Conservation (phyloP, 2,329 filamentous ascomycete species). For the Fusarium kyushuense region DNA sequence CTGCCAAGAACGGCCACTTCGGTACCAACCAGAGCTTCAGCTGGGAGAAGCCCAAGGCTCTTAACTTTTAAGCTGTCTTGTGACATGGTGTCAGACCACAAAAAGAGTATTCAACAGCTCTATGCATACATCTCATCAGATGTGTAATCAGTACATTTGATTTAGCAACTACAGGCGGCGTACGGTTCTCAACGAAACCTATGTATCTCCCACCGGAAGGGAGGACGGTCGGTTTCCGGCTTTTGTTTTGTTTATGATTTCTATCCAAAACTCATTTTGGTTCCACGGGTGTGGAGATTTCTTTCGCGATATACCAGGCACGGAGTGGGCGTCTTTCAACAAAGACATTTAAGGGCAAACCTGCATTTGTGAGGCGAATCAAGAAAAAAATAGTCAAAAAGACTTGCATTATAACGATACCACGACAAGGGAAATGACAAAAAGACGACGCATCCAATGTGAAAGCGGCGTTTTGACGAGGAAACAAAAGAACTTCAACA, state of each 20-base stretch:
- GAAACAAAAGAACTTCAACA: constrained; percentile 63
- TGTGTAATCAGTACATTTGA: constrained; percentile 56
- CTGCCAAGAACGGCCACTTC: constrained; percentile 99
- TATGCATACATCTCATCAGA: constrained; percentile 52
- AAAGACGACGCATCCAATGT: constrained; percentile 50
- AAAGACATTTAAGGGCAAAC: constrained; percentile 56
- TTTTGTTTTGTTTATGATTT: constrained; percentile 50
- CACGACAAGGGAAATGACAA: constrained; percentile 50
- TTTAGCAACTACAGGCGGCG: constrained; percentile 55
- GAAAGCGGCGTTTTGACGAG: constrained; percentile 57
- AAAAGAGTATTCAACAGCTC: constrained; percentile 59
- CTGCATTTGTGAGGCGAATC: constrained; percentile 56
- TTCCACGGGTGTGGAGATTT: constrained; percentile 43
- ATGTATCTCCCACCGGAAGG: constrained; percentile 52
- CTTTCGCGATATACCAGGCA: constrained; percentile 53
- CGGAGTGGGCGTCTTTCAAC: constrained; percentile 61
- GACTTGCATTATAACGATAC: constrained; percentile 59
- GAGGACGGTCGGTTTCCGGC: constrained; percentile 53
- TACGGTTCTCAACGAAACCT: constrained; percentile 63
- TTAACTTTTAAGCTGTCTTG: constrained; percentile 79
- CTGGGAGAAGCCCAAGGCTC: constrained; percentile 98
- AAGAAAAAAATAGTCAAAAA: constrained; percentile 50
- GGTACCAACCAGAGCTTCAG: constrained; percentile 94
- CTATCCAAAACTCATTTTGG: constrained; percentile 42
- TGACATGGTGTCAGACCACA: constrained; percentile 27